A percentile compares a stretch with the other conserved stretches of the same genome.
Evolutionary conservation across 331 rosid genomes (phyloP).

Genomic region (Quercus tomentella): DNA sequence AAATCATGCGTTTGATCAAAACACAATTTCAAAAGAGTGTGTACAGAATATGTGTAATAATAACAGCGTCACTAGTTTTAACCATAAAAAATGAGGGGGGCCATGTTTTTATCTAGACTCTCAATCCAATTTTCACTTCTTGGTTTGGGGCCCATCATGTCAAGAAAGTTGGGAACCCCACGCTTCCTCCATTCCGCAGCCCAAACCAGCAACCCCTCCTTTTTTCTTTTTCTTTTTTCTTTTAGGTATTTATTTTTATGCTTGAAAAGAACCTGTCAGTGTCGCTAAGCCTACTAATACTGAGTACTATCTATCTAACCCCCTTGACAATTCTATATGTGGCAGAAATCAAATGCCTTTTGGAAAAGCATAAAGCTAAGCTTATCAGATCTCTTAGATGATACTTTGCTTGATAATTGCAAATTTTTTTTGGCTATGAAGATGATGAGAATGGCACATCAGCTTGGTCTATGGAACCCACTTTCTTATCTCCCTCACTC

Average conservation of each 20-base stretch:
- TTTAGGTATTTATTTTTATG: too few species aligned
- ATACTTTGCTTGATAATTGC: neutral
- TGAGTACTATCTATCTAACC: too few species aligned
- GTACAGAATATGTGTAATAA: too few species aligned
- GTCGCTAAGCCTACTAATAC: too few species aligned
- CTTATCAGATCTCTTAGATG: neutral
- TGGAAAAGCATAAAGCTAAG: neutral
- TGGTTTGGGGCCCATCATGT: neutral
- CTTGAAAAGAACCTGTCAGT: neutral
- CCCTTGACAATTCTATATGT: neutral
- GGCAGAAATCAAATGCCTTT: neutral
- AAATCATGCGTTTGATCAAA: too few species aligned
- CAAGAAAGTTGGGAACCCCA: neutral
- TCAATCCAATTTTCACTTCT: neutral
- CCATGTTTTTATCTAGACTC: too few species aligned
- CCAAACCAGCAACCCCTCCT: neutral
- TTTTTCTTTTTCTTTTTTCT: too few species aligned
- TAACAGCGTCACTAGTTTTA: too few species aligned
- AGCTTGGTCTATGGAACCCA: conserved; percentile 1
- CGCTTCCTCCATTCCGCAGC: neutral
- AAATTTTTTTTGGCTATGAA: neutral
- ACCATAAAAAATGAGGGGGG: too few species aligned
- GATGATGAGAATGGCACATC: neutral
- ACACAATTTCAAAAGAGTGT: too few species aligned
- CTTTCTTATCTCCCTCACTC: neutral